These are phyloP conservation scores for Mollisia scopiformis DNA, from an alignment of 2,329 filamentous ascomycete species.

Conservation along the genomic window DNA sequence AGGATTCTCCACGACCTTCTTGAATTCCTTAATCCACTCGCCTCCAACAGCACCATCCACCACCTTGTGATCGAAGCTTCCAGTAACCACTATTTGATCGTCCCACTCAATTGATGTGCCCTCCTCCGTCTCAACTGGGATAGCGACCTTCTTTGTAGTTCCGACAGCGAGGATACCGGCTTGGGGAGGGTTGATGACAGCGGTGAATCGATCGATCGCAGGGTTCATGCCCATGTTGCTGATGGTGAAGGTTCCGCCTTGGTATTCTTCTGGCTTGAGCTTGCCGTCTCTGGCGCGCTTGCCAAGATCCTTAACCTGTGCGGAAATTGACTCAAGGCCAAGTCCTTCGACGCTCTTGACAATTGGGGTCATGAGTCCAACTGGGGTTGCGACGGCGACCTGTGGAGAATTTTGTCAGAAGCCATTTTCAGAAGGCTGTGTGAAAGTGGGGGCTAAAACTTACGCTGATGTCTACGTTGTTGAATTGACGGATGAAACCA, in stretches of 20 bases:
- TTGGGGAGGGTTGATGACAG: slow-evolving; percentile 98
- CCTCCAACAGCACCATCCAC: slow-evolving; percentile 95
- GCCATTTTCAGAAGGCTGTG: neutral
- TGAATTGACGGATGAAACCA: slow-evolving; percentile 90
- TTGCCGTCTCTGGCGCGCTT: slow-evolving; percentile 96
- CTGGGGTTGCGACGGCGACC: slow-evolving; percentile 69
- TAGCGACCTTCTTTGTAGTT: slow-evolving; percentile 91
- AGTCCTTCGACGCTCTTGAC: slow-evolving; percentile 86
- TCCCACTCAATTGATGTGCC: slow-evolving; percentile 84
- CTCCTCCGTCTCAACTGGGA: slow-evolving; percentile 84
- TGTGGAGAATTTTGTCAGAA: slow-evolving; percentile 15
- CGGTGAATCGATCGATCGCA: slow-evolving; percentile 95
- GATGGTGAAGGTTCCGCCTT: slow-evolving; percentile 98
- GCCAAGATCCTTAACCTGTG: slow-evolving; percentile 91
- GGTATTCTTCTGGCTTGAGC: slow-evolving; percentile 99
- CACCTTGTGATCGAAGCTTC: slow-evolving; percentile 98
- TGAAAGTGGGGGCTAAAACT: slow-evolving; percentile 49
- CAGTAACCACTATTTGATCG: slow-evolving; percentile 94
- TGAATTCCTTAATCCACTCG: slow-evolving; percentile 95
- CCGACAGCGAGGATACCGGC: slow-evolving; percentile 93
- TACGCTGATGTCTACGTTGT: slow-evolving; percentile 91
- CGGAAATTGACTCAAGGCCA: slow-evolving; percentile 86
- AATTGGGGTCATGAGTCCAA: slow-evolving; percentile 95
- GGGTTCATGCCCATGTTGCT: slow-evolving; percentile 99
- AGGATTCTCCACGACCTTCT: slow-evolving; percentile 97